phyloP scores from a whole-genome alignment of 257 asterid species.

The Schizonepeta tenuifolia region DNA sequence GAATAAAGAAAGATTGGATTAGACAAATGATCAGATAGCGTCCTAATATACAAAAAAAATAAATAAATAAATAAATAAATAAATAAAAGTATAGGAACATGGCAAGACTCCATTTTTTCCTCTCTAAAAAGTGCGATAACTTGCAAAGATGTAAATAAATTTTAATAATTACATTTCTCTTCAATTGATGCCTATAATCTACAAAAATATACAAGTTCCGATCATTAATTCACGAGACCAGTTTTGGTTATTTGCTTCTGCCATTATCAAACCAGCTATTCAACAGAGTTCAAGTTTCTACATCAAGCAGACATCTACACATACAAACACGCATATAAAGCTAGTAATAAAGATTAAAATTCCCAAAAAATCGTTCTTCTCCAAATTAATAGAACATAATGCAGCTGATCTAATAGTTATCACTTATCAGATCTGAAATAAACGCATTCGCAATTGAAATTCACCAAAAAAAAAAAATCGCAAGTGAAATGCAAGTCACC shows the following conservation, averaged over 20 bases:
- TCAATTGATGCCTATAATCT: not conserved
- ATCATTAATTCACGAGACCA: not conserved
- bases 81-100: not conserved
- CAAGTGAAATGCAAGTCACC: constrained; percentile 43
- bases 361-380: not conserved
- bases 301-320: not conserved
- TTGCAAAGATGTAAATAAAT: not conserved
- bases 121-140: not conserved
- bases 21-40: not conserved
- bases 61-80: not conserved
- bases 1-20: constrained; percentile 20
- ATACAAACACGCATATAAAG: not conserved
- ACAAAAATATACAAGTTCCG: not conserved
- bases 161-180: not conserved
- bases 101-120: not conserved
- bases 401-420: constrained; percentile 10
- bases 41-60: not conserved
- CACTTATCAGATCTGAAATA: constrained; percentile 39
- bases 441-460: not conserved
- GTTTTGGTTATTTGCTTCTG: constrained; percentile 1
- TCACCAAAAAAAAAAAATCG: not conserved
- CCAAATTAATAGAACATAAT: constrained; percentile 1
- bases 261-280: constrained; percentile 23
- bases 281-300: constrained; percentile 8
- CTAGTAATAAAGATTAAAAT: not conserved